Evolutionary conservation across 257 asterid genomes (phyloP).

Genomic region (Cordia subcordata): DNA sequence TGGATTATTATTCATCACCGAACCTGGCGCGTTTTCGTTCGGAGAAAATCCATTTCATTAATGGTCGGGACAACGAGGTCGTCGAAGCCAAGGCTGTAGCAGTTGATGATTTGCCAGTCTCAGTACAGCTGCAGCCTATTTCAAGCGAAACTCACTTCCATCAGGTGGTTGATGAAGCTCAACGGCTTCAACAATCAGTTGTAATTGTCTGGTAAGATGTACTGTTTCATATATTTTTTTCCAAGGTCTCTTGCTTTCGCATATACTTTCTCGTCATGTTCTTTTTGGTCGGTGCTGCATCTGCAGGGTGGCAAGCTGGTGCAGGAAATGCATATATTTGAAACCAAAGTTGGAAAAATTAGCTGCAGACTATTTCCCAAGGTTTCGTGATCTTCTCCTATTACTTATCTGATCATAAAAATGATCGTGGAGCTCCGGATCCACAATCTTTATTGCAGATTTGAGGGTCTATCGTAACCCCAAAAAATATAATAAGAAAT

Average conservation of each 20-base stretch:
- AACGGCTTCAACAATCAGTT: constrained; percentile 50
- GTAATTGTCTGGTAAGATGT: constrained; percentile 60
- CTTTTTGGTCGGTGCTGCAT: background rate
- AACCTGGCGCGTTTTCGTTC: constrained; percentile 5
- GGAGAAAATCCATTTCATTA: no score
- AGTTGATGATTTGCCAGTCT: constrained; percentile 35
- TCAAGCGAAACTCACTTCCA: constrained; percentile 65
- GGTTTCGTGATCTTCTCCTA: constrained; percentile 35
- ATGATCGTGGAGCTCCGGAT: no score
- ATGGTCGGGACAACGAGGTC: background rate
- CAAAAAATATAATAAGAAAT: no score
- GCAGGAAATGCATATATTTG: constrained; percentile 92
- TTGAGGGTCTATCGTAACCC: no score
- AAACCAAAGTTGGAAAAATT: constrained; percentile 88
- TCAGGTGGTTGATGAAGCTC: constrained; percentile 59
- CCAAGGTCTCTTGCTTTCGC: no score
- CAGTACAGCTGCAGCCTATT: constrained; percentile 52
- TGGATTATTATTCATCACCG: no score
- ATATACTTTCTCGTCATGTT: background rate
- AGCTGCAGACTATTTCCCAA: constrained; percentile 85
- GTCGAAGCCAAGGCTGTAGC: constrained; percentile 11
- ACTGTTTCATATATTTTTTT: background rate
- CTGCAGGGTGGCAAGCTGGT: constrained; percentile 94
- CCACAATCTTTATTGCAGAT: no score
- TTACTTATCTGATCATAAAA: background rate